Percentiles rank a stretch among this genome's conserved stretches.
Evolutionary conservation across 2,329 filamentous ascomycete species (phyloP).

Genomic region (Metarhizium album): DNA sequence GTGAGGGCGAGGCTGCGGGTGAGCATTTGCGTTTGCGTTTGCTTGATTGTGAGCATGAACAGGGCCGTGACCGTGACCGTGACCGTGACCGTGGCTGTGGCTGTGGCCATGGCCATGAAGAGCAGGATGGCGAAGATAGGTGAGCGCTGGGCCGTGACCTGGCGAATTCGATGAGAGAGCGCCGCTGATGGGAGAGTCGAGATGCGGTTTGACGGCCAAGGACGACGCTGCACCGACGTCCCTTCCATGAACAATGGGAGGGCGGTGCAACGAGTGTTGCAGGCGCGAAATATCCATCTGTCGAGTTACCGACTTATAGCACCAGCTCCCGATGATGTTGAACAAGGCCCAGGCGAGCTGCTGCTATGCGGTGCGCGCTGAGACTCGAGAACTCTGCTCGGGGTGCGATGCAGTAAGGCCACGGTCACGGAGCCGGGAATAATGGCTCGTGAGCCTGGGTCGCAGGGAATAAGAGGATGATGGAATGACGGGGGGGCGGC

Average conservation of each 20-base stretch:
- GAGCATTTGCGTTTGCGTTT: too few relatives aligned
- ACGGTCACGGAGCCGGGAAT: neutral
- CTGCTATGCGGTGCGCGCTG: neutral
- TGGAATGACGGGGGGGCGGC: neutral
- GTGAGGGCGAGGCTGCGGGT: too few relatives aligned
- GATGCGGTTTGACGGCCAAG: conserved; percentile 4
- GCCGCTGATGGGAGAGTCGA: conserved; percentile 5
- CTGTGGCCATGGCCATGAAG: conserved; percentile 1
- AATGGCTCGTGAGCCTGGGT: conserved; percentile 10
- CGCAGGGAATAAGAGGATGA: conserved; percentile 24
- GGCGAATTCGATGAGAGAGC: conserved; percentile 3
- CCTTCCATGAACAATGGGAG: neutral
- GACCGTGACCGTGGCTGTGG: neutral
- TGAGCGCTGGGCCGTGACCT: neutral
- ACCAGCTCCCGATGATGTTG: neutral
- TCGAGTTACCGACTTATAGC: neutral
- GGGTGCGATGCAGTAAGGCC: neutral
- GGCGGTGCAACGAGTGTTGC: conserved; percentile 6
- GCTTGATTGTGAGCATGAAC: neutral
- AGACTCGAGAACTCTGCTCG: conserved; percentile 11
- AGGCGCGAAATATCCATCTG: conserved; percentile 7
- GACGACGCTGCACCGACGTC: conserved; percentile 2
- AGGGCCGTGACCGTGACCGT: neutral
- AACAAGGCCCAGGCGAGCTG: too few relatives aligned
- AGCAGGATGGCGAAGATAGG: conserved; percentile 6